phyloP scores from a whole-genome alignment of 2,329 filamentous ascomycete genomes.

The Paraphoma chrysanthemicola region DNA sequence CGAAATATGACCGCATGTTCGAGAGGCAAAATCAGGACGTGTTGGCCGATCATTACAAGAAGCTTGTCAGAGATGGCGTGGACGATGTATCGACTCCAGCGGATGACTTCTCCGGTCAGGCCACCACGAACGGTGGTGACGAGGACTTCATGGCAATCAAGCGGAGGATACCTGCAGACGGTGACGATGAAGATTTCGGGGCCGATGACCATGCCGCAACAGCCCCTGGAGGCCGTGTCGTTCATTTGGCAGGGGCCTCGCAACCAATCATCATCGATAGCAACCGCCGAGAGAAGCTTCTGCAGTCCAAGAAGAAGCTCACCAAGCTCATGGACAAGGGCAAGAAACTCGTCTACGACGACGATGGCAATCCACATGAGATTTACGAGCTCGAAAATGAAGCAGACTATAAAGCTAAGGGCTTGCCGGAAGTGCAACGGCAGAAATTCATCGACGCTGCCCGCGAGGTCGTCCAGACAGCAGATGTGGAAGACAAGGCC shows the following conservation, averaged over 20 bases:
- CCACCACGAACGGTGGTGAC: constrained; percentile 63
- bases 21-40: constrained; percentile 96
- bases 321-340: constrained; percentile 88
- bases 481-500: constrained; percentile 84
- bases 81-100: constrained; percentile 49
- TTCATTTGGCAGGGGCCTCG: constrained; percentile 70
- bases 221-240: constrained; percentile 59
- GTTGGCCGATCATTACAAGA: constrained; percentile 90
- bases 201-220: constrained; percentile 51
- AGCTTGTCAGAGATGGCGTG: constrained; percentile 70
- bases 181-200: constrained; percentile 56
- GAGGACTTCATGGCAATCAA: constrained; percentile 90
- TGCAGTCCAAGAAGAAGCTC: constrained; percentile 93
- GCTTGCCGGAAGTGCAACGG: constrained; percentile 77
- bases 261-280: constrained; percentile 86
- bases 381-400: constrained; percentile 90
- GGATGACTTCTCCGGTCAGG: constrained; percentile 43
- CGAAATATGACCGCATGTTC: constrained; percentile 98
- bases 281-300: constrained; percentile 92
- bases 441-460: constrained; percentile 80
- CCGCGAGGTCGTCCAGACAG: constrained; percentile 71
- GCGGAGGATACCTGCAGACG: constrained; percentile 77
- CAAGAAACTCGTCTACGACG: constrained; percentile 87
- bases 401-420: constrained; percentile 76
- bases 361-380: constrained; percentile 84